Evolutionary conservation across 768 basidiomycete species (phyloP).

Genomic region (Lactarius psammicola): DNA sequence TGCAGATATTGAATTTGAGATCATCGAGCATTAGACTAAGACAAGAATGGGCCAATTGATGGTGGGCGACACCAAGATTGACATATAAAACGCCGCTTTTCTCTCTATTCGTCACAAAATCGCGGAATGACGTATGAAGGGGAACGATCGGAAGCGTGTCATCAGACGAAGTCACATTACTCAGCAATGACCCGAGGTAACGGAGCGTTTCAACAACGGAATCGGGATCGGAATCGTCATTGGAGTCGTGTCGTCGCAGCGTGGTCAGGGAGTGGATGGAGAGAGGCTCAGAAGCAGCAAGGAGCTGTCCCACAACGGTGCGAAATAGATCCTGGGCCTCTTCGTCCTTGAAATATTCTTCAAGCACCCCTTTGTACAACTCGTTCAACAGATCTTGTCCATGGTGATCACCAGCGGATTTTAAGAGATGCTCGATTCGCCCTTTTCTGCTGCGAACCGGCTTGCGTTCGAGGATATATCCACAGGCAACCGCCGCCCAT

Average conservation of each 20-base stretch:
- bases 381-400: neutral
- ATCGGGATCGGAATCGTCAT: neutral
- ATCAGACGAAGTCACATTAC: conserved; percentile 1
- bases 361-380: neutral
- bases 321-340: neutral
- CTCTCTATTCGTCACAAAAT: neutral
- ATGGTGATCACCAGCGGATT: neutral
- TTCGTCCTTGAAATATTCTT: neutral
- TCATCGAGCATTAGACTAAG: neutral
- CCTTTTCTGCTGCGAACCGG: neutral
- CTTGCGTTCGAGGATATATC: neutral
- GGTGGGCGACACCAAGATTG: neutral
- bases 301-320: neutral
- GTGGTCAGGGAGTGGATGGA: neutral
- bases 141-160: conserved; percentile 1
- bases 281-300: conserved; percentile 4
- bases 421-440: neutral
- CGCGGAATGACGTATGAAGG: neutral
- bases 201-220: neutral
- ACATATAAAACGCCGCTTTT: neutral
- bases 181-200: conserved; percentile 1
- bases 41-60: neutral
- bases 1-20: conserved; percentile 6
- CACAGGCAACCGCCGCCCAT: neutral
- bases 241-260: neutral